Evolutionary conservation across 2,329 filamentous ascomycete genomes (phyloP), one percentile per base, ranked within the genome.

Genomic region (Nemania bipapillata): DNA sequence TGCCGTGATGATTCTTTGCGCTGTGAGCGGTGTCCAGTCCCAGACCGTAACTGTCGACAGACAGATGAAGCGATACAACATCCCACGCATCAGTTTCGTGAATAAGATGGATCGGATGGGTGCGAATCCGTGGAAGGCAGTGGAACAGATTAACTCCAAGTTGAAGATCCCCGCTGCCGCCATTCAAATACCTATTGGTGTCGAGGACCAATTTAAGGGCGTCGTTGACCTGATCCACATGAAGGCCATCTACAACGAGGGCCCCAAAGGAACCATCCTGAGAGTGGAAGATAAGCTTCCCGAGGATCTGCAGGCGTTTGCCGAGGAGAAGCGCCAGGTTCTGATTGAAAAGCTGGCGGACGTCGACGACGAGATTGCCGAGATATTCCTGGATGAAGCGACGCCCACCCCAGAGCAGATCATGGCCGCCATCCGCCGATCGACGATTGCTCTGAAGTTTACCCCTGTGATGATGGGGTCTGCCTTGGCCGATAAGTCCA

Each of bases 41-140:
- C 96, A 99, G 83, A 99, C 96, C 22, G 97, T 97, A 76, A 99
- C 96, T 1, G 96, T 99, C 72, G 94, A 99, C 81, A 89, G 96
- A 75, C 96, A 99, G 84, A 99, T 99, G 96, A 93, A 94, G 85
- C 90, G 96, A 74, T 99, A 99, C 86, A 95, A 98, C 79, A 91
- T 99, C 71, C 96, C 96, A 69, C 89, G 96, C 75, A 90, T 99
- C 80, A 97, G 92, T 63, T 99, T 99, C 78, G 90, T 99, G 80
- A 99, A 99, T 86, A 99, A 99, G 87, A 98, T 99, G 95, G 96
- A 99, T 79, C 91, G 96, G 73, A 97, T 97, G 92, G 96, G 96
- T 68, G 93, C 96, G 72, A 98, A 99, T 79, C 96, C 96, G 8
- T 99, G 94, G 89, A 97, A 97, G 83, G 94, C 94, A 8, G 90